Evolutionary conservation across 1,139 yeast species (phyloP).

Genomic region (Suhomyces panamericanus): DNA sequence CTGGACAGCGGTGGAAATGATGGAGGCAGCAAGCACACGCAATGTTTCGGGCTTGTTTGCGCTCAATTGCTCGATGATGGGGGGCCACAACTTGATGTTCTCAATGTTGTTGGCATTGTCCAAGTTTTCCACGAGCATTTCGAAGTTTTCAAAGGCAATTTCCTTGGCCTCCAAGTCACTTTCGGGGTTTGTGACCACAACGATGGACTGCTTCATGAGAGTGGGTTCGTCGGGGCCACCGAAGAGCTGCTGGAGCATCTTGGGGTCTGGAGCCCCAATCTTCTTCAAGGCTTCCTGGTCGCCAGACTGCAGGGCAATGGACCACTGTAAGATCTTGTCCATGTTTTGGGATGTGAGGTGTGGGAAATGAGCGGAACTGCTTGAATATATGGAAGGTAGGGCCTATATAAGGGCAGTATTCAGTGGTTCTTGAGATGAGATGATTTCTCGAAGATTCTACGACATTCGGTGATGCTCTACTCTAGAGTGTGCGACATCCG

Average conservation of each 20-base stretch:
- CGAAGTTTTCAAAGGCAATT: conserved; percentile 86
- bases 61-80: conserved; percentile 53
- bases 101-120: conserved; percentile 95
- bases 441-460: conserved; percentile 13
- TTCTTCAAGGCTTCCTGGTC: conserved; percentile 63
- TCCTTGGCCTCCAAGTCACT: conserved; percentile 63
- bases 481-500: background rate
- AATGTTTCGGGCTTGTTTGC: conserved; percentile 40
- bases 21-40: conserved; percentile 63
- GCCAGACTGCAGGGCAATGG: conserved; percentile 73
- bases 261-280: conserved; percentile 74
- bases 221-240: conserved; percentile 88
- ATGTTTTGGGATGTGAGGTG: conserved; percentile 30
- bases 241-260: conserved; percentile 71
- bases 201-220: conserved; percentile 74
- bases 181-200: conserved; percentile 61
- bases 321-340: conserved; percentile 93
- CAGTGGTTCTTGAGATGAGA: background rate
- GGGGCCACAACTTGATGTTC: conserved; percentile 78
- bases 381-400: background rate
- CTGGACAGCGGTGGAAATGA: conserved; percentile 90
- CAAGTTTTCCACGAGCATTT: conserved; percentile 88
- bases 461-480: conserved; percentile 5
- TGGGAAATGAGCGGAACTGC: no score
- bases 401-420: background rate